phyloP scores from a whole-genome alignment of 164 flowering plant species.

The Magnolia sinica region DNA sequence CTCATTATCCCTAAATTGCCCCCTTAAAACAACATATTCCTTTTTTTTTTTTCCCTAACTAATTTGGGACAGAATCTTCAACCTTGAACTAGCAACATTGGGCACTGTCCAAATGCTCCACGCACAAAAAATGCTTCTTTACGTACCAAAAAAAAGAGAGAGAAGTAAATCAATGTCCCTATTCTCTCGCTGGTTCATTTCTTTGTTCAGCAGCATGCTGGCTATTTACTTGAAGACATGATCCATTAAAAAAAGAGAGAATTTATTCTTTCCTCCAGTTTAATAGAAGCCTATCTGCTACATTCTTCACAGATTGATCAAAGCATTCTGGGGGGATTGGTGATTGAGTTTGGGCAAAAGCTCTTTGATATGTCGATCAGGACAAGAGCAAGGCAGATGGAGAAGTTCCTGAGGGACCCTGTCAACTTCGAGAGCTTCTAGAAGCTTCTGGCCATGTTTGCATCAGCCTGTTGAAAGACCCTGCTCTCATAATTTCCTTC shows the following conservation, averaged over 20 bases:
- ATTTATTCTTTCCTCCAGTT: not conserved
- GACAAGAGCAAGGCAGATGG: slow-evolving; percentile 27
- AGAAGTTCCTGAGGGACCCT: slow-evolving; percentile 24
- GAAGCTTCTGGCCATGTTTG: slow-evolving; percentile 2
- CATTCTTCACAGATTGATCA: slow-evolving; percentile 12
- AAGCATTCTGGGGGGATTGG: slow-evolving; percentile 23
- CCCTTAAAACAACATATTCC: too few relatives aligned
- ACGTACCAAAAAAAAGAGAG: too few relatives aligned
- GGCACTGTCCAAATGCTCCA: not conserved
- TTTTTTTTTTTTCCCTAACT: too few relatives aligned
- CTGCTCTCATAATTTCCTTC: not conserved
- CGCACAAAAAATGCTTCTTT: not conserved
- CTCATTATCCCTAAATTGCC: too few relatives aligned
- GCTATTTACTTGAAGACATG: too few relatives aligned
- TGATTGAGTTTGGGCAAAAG: slow-evolving; percentile 24
- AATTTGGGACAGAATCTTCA: not conserved
- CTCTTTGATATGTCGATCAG: slow-evolving; percentile 23
- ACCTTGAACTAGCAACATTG: not conserved
- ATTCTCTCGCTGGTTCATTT: too few relatives aligned
- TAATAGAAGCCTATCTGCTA: not conserved
- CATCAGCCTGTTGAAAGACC: not conserved
- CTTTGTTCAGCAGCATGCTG: too few relatives aligned
- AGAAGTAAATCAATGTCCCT: too few relatives aligned
- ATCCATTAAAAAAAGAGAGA: not conserved
- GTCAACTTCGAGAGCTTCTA: slow-evolving; percentile 12